These are phyloP conservation scores for Penicillium ochrochloron DNA, from an alignment of 495 filamentous ascomycete genomes.

Conservation along the genomic window DNA sequence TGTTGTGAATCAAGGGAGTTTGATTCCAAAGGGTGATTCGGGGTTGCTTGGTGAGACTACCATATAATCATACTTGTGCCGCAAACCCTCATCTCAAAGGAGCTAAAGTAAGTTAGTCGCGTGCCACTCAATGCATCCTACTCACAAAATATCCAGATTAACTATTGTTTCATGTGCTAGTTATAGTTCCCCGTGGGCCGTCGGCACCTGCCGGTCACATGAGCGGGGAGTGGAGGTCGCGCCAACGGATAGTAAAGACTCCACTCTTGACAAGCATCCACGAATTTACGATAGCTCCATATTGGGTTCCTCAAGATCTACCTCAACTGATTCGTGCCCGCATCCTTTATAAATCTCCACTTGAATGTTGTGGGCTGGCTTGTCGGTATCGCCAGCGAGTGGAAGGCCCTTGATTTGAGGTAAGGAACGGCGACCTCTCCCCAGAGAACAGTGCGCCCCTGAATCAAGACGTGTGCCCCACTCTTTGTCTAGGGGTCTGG, in stretches of 20 bases:
- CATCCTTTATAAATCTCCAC: conserved; percentile 12
- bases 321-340: conserved; percentile 24
- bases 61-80: neutral
- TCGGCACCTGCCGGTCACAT: conserved; percentile 20
- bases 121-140: neutral
- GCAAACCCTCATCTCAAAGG: no score
- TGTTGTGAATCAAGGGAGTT: neutral
- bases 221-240: conserved; percentile 13
- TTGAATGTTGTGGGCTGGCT: neutral
- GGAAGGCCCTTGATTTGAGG: neutral
- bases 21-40: neutral
- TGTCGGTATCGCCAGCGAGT: neutral
- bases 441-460: neutral
- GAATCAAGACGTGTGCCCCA: neutral
- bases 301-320: conserved; percentile 3
- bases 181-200: conserved; percentile 7
- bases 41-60: neutral
- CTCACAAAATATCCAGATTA: neutral
- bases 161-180: neutral
- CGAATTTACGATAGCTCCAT: neutral
- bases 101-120: neutral
- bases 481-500: neutral
- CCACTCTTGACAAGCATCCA: neutral
- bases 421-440: neutral
- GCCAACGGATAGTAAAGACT: neutral